Evolutionary conservation across 192 early-diverging fungal genomes (phyloP).

Genomic region (Backusella psychrophila): DNA sequence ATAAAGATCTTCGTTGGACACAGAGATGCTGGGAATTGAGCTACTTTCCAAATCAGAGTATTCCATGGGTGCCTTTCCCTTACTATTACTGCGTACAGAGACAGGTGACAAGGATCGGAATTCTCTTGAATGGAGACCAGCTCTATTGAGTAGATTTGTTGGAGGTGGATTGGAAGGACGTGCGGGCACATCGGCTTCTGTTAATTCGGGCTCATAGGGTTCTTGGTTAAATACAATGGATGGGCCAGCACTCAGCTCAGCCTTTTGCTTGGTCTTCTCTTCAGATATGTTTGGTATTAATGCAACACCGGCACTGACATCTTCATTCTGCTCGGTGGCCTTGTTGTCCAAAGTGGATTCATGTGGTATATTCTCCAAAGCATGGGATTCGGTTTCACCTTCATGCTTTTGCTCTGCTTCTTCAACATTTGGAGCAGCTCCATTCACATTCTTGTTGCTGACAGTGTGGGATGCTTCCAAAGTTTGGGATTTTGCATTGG

Average conservation of each 20-base stretch:
- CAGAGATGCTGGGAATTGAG: background rate
- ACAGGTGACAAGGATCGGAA: background rate
- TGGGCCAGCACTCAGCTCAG: background rate
- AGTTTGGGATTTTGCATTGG: background rate
- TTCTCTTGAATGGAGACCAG: background rate
- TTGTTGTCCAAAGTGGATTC: background rate
- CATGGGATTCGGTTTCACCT: background rate
- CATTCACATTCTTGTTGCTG: background rate
- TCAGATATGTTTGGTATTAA: background rate
- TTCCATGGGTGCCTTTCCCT: constrained; percentile 8
- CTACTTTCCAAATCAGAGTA: constrained; percentile 10
- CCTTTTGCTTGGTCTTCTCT: background rate
- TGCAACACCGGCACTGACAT: background rate
- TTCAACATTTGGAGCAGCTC: background rate
- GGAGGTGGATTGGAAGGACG: constrained; percentile 15
- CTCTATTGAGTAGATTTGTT: background rate
- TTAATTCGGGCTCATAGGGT: constrained; percentile 1
- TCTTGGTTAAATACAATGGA: constrained; percentile 7
- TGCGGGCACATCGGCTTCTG: constrained; percentile 3
- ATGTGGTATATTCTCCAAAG: background rate
- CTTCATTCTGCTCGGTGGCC: background rate
- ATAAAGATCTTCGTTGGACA: constrained; percentile 4
- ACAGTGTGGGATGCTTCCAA: background rate
- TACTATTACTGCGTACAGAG: constrained; percentile 5
- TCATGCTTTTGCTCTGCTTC: background rate